Base-by-base conservation (phyloP, 495 filamentous ascomycete genomes). In the Staphylotrichum longicolle region DNA sequence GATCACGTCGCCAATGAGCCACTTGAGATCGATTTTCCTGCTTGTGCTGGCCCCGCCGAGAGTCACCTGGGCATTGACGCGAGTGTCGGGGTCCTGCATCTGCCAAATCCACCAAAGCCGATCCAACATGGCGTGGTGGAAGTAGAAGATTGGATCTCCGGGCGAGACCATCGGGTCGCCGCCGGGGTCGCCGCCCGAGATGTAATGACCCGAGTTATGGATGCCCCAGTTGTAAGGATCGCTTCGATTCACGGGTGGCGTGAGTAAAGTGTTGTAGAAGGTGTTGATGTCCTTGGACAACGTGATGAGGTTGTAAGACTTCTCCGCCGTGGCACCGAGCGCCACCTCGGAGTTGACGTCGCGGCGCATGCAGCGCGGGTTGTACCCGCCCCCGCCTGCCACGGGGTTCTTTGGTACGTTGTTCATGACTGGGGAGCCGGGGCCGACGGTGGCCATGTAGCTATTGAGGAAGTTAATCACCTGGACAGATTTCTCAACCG, bases 71-170 rank as follows among this genome's bases (percentile, higher is more conserved):
- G 66, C 63, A 12, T 68, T 68, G 7, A 65, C 9, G 14, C 63
- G 51, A 7, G 52, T 62, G 20, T 68, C 65, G 6, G 62, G 61
- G 12, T 68, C 62, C 62, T 64, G 62, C 62, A 68, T 62, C 44
- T 88, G 85, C 86, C 86, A 88, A 20, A 85, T 83, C 78, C 82
- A 84, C 78, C 79, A 88, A 3, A 82, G 54, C 14, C 83, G 81
- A 70, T 88, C 86, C 53, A 89, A 75, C 78, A 78, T 78, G 27
- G 75, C 79, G 66, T 88, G 86, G 68, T 88, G 86, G 30, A 83
- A 75, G 67, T 74, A 88, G 73, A 88, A 88, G 11, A 75, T 77
- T 14, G 85, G 85, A 59, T 88, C 86, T n/a, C 83, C 81, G 6
- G 84, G 80, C 35, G 77, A 82, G 8, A 72, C 73, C 66, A 76